Percentiles rank a stretch among this genome's conserved stretches.
phyloP scores from a whole-genome alignment of 2,329 filamentous ascomycete species.

The Scortechinia acanthostroma region DNA sequence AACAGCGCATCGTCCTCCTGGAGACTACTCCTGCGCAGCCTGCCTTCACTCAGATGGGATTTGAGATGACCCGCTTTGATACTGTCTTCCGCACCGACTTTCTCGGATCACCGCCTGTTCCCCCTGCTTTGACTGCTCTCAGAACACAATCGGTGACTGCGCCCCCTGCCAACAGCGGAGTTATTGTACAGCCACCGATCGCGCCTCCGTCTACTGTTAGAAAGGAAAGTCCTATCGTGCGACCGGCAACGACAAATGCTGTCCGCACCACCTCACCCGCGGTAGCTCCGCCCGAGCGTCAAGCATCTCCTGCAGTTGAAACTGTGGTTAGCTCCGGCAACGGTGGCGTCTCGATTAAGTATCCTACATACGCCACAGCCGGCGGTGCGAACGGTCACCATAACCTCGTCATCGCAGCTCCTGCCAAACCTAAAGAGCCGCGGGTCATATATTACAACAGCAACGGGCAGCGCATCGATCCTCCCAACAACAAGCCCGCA shows the following conservation, averaged over 20 bases:
- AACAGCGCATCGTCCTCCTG: background rate
- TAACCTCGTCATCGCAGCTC: background rate
- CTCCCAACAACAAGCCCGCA: background rate
- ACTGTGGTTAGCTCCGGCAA: background rate
- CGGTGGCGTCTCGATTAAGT: background rate
- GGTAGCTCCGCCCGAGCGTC: background rate
- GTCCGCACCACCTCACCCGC: background rate
- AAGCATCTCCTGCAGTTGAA: background rate
- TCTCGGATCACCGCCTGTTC: background rate
- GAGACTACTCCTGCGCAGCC: background rate
- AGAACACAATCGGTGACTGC: background rate
- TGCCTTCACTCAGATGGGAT: background rate
- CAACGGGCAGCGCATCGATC: background rate
- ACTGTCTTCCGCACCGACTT: background rate
- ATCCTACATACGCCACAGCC: background rate
- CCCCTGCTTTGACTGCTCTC: background rate
- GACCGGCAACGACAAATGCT: background rate
- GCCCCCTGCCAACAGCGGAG: background rate
- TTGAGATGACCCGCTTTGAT: background rate
- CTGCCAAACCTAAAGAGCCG: too few relatives aligned
- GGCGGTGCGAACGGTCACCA: background rate
- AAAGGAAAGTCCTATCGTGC: background rate
- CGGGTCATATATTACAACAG: background rate
- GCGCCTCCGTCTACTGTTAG: background rate
- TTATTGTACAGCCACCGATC: background rate